Conservation (phyloP, 306 rosid species). For the Castanospermum australe region DNA sequence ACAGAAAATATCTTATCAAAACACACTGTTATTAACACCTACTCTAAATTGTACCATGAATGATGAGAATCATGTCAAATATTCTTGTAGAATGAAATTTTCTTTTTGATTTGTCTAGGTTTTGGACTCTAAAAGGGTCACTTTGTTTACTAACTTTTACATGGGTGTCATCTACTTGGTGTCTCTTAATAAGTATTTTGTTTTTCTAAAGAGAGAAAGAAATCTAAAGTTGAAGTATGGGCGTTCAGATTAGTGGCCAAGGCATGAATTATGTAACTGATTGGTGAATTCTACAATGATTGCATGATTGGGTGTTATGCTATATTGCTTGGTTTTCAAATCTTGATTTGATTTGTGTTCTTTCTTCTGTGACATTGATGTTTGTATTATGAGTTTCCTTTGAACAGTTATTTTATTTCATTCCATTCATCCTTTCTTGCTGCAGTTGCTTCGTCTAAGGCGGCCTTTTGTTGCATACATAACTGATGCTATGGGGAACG, state of each 20-base stretch:
- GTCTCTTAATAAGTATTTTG: no score
- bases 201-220: no score
- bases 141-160: no score
- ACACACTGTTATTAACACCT: neutral
- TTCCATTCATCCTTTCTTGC: constrained; percentile 28
- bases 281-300: neutral
- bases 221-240: neutral
- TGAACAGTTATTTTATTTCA: constrained; percentile 6
- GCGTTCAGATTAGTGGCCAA: constrained; percentile 1
- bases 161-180: no score
- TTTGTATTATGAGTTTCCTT: neutral
- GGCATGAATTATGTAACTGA: neutral
- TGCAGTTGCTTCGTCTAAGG: constrained; percentile 79
- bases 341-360: constrained; percentile 14
- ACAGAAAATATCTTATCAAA: neutral
- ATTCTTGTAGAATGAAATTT: neutral
- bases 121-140: no score
- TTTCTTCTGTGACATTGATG: neutral
- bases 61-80: neutral
- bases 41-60: neutral
- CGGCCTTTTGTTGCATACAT: constrained; percentile 90
- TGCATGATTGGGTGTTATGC: neutral
- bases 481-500: constrained; percentile 79
- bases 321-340: constrained; percentile 1
- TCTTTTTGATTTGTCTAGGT: neutral